Evolutionary conservation across 208 protist genomes (phyloP), one percentile per base, ranked within the genome.

Genomic region (Acanthamoeba lenticulata): DNA sequence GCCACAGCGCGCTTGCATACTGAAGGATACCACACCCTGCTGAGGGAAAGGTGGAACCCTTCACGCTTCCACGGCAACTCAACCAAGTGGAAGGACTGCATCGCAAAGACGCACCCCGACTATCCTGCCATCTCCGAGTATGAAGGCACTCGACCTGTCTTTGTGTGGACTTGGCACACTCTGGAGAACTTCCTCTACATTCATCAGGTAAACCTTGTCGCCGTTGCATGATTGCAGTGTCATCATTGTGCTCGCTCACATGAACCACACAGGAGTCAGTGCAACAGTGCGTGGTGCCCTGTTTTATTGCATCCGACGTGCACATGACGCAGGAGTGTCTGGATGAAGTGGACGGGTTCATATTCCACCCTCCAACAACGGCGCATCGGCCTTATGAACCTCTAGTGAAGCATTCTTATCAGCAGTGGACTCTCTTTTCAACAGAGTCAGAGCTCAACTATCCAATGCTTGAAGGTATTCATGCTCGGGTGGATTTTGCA

Each of bases 171-270:
- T 2, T 93, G 89, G 89, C 89, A 93, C n/a, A 72, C 89, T 1
- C 65, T 93, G 55, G 89, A 93, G 29, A 93, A 93, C 89, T 93
- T 93, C 27, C 65, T 93, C 42, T 93, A 83, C 89, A 93, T 93
- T 29, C 89, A 93, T 55, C 60, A 77, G 89, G 89, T 93, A 5
- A 1, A 32, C n/a, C n/a, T n/a, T n/a, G n/a, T n/a, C n/a, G n/a
- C n/a, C n/a, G n/a, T n/a, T n/a, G n/a, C n/a, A 29, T 72, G 27
- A 29, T 72, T 72, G 29, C 19, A n/a, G n/a, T n/a, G n/a, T n/a
- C n/a, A n/a, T n/a, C n/a, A n/a, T n/a, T n/a, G n/a, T n/a, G n/a
- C n/a, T n/a, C n/a, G n/a, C n/a, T n/a, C n/a, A n/a, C n/a, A n/a
- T n/a, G n/a, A n/a, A 21, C 1, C 19, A 40, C n/a, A 13, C 29